A percentile compares a stretch with the other conserved stretches of the same genome.
These are phyloP conservation scores for Durotheca rogersii DNA, from an alignment of 495 filamentous ascomycete species.

Conservation along the genomic window DNA sequence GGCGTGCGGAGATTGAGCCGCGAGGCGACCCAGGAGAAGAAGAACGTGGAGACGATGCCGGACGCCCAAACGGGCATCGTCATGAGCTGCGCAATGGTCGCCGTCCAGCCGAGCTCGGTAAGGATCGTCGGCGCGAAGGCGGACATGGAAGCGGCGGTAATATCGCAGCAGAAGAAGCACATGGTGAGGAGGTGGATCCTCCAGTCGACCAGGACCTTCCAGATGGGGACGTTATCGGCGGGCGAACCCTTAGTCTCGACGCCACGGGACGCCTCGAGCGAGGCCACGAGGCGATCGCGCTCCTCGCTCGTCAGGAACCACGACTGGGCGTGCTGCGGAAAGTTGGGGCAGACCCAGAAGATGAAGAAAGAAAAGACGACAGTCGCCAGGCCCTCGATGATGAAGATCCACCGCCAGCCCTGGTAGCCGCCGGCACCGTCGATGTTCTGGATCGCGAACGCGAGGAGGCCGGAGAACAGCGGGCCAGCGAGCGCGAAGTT, in stretches of 20 bases:
- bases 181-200: constrained; percentile 29
- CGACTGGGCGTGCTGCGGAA: constrained; percentile 63
- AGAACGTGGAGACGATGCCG: constrained; percentile 22
- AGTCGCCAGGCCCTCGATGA: constrained; percentile 64
- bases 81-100: constrained; percentile 25
- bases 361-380: constrained; percentile 62
- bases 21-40: constrained; percentile 16
- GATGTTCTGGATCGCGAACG: constrained; percentile 64
- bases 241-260: constrained; percentile 17
- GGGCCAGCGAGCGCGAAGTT: constrained; percentile 31
- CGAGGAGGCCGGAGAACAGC: constrained; percentile 57
- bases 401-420: constrained; percentile 75
- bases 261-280: constrained; percentile 47
- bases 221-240: constrained; percentile 20
- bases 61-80: constrained; percentile 24
- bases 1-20: constrained; percentile 20
- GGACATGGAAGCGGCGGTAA: constrained; percentile 24
- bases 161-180: constrained; percentile 28
- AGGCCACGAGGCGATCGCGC: constrained; percentile 59
- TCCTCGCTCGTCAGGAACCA: constrained; percentile 64
- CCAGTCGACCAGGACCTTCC: constrained; percentile 25
- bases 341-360: constrained; percentile 73
- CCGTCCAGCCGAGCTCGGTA: constrained; percentile 19
- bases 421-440: constrained; percentile 58
- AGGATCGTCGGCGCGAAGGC: constrained; percentile 30